Conservation (phyloP, 116 monocot genomes). For the Dioscorea cayenensis region DNA sequence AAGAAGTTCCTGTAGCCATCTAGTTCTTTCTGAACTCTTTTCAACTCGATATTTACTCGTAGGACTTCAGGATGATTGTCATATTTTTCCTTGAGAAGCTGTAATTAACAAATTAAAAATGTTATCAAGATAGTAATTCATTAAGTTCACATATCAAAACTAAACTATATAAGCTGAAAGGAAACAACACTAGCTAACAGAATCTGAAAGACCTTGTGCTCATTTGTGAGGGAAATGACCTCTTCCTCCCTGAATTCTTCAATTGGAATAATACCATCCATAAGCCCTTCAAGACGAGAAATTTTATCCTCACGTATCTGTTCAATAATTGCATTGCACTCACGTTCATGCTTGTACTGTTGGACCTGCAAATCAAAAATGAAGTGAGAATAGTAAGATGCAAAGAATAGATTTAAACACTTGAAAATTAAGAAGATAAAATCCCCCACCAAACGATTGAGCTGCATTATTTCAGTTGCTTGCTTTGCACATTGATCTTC, state of each 20-base stretch:
- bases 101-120: slow-evolving; percentile 1
- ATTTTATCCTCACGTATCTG: slow-evolving; percentile 83
- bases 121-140: not conserved
- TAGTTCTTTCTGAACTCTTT: slow-evolving; percentile 69
- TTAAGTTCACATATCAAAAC: not conserved
- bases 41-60: slow-evolving; percentile 61
- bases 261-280: slow-evolving; percentile 82
- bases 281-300: slow-evolving; percentile 79
- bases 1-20: slow-evolving; percentile 68
- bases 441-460: slow-evolving; percentile 69
- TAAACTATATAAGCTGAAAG: not conserved
- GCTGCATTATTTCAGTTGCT: slow-evolving; percentile 66
- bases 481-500: slow-evolving; percentile 75
- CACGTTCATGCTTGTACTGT: slow-evolving; percentile 97
- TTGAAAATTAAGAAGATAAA: not conserved
- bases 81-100: slow-evolving; percentile 80
- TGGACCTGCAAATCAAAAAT: slow-evolving; percentile 44
- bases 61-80: slow-evolving; percentile 88
- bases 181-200: not conserved
- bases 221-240: slow-evolving; percentile 59
- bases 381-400: not conserved
- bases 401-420: not conserved
- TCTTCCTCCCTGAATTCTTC: slow-evolving; percentile 93
- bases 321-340: slow-evolving; percentile 79
- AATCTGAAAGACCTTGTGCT: slow-evolving; percentile 56